Conservation (phyloP, 495 filamentous ascomycete species). For the Aspergillus bertholletiae region DNA sequence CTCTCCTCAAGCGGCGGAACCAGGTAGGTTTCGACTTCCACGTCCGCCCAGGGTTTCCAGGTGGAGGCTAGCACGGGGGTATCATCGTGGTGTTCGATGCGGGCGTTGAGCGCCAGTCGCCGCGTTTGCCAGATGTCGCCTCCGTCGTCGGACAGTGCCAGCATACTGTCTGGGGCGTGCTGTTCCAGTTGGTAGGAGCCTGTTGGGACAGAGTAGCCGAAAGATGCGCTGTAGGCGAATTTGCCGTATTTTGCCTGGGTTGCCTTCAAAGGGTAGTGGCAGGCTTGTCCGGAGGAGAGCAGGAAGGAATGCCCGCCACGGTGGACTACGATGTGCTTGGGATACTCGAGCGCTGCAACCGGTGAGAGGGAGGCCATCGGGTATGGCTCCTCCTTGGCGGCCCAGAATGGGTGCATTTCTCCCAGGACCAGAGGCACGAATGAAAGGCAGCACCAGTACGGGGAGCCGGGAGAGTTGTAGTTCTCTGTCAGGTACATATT, state of each 20-base stretch:
- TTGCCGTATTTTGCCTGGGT: conserved; percentile 79
- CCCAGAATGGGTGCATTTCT: conserved; percentile 71
- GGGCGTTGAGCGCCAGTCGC: conserved; percentile 54
- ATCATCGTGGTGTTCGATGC: conserved; percentile 47
- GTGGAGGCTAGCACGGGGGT: conserved; percentile 57
- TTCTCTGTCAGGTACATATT: conserved; percentile 80
- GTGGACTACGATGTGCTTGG: conserved; percentile 61
- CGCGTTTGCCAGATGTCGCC: conserved; percentile 79
- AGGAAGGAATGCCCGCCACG: conserved; percentile 67
- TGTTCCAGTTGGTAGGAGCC: conserved; percentile 74
- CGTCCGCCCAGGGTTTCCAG: conserved; percentile 67
- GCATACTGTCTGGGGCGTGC: conserved; percentile 67
- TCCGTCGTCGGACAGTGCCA: conserved; percentile 72
- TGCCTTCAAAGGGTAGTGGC: conserved; percentile 74
- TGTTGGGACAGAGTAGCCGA: conserved; percentile 73
- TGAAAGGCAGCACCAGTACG: conserved; percentile 76
- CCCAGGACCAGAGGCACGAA: conserved; percentile 70
- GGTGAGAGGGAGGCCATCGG: conserved; percentile 50
- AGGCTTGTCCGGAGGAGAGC: conserved; percentile 70
- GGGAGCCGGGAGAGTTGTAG: conserved; percentile 70
- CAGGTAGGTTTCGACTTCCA: conserved; percentile 59
- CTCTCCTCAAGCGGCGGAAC: conserved; percentile 50
- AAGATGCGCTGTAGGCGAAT: conserved; percentile 72
- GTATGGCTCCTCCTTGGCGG: conserved; percentile 57
- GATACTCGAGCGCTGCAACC: conserved; percentile 57